Evolutionary conservation across 202 grass and related monocot species (phyloP).

Genomic region (Zoysia matrella): DNA sequence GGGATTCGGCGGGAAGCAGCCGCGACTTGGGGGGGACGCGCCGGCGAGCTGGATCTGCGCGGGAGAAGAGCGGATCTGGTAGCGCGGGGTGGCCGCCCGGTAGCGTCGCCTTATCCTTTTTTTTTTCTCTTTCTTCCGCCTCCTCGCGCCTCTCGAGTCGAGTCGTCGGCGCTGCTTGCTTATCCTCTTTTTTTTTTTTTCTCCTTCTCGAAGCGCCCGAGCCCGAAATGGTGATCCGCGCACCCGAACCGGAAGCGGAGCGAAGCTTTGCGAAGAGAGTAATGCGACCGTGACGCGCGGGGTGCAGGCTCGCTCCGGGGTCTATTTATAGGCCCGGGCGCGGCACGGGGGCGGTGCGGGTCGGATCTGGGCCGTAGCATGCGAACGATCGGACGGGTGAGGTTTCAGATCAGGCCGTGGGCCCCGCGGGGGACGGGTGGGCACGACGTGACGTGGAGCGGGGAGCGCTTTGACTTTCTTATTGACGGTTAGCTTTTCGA

Average conservation of each 20-base stretch:
- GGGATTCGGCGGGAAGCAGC: conserved; percentile 8
- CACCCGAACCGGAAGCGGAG: conserved; percentile 16
- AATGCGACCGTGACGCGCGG: conserved; percentile 36
- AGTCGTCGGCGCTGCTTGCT: conserved; percentile 20
- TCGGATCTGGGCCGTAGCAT: conserved; percentile 44
- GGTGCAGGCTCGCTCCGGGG: background rate
- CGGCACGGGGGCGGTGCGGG: background rate
- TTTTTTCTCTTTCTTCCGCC: background rate
- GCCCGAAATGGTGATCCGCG: conserved; percentile 1
- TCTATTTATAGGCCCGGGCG: conserved; percentile 51
- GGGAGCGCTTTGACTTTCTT: conserved; percentile 59
- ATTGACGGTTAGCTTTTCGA: background rate
- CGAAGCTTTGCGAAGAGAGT: background rate
- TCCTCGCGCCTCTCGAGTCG: conserved; percentile 35
- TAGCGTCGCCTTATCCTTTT: conserved; percentile 38
- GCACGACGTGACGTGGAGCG: conserved; percentile 54
- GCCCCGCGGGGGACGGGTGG: conserved; percentile 13
- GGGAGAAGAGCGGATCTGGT: conserved; percentile 46
- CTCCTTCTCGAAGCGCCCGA: conserved; percentile 20
- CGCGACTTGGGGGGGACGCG: conserved; percentile 9
- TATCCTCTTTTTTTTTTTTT: conserved; percentile 30
- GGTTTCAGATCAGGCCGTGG: conserved; percentile 15
- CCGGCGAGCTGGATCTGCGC: conserved; percentile 46
- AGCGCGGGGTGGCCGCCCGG: conserved; percentile 37
- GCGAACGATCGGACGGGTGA: conserved; percentile 42